Base-by-base conservation (phyloP, 139 green algal genomes). In the Picocystis salinarum region DNA sequence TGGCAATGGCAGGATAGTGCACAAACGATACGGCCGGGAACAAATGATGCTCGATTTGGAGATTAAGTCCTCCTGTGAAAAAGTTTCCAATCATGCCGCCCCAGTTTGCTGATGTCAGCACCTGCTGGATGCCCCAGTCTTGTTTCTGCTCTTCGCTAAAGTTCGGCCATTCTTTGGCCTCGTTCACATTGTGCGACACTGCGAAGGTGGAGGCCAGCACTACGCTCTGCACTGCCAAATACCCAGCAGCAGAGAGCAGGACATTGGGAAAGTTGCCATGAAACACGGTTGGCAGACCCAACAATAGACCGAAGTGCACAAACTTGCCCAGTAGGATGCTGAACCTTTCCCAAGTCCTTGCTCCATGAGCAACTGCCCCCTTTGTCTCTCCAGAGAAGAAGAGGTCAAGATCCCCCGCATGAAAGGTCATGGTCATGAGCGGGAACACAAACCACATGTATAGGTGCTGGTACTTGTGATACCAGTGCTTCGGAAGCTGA, bases 391-490 rank as follows among this genome's bases (percentile, higher is more conserved):
- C 71, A 15, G 51, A 36, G 0, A 73, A 22, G 25, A 85, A 6
- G 23, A 46, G 42, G 15, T 34, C 40, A 22, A 46, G 34, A 33
- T 64, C 53, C 4, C 49, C 70, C 5, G 48, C 45, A 59, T 84
- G 73, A 66, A 90, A 90, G 15, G 59, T 66, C 7, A 85, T 42
- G 58, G 78, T 69, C 45, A 90, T 61, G 40, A 85, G 57, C 4
- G 78, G 75, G 57, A 79, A 90, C 18, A 59, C 56, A 4, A 55
- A 31, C 71, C 76, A 90, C 64, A 85, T 77, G 65, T 85, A 89
- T 46, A 83, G 70, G 62, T 85, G 73, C 67, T 90, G 77, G 40
- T 60, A 85, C 28, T 54, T 56, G 62, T 90, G 77, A 51, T 66
- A 83, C 73, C 66, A 81, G 20, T 55, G 17, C 13, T 51, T 44